phyloP scores from a whole-genome alignment of 441 rosid species.

The Brassica hybrid region DNA sequence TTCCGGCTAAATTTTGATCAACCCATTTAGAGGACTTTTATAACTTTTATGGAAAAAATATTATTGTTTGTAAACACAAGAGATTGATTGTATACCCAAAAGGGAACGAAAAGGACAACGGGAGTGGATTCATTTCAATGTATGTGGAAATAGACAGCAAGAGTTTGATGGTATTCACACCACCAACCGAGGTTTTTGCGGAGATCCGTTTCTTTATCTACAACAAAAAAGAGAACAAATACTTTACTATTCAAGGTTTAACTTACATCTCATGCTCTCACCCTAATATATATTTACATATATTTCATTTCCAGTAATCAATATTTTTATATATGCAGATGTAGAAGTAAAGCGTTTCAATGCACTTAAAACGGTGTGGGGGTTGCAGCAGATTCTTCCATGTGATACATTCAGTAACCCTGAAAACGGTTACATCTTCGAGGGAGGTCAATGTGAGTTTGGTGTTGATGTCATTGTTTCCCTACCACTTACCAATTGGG shows the following conservation, averaged over 20 bases:
- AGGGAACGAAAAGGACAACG: constrained; percentile 15
- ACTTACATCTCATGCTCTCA: neutral
- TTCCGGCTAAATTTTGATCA: too few relatives aligned
- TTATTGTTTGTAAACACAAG: neutral
- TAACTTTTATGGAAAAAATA: too few relatives aligned
- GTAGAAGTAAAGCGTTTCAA: constrained; percentile 20
- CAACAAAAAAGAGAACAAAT: constrained; percentile 21
- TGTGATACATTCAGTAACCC: constrained; percentile 8
- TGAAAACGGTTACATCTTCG: constrained; percentile 8
- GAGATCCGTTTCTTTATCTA: constrained; percentile 20
- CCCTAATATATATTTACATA: neutral
- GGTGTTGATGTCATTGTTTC: constrained; percentile 32
- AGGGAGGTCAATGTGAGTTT: constrained; percentile 28
- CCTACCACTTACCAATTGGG: constrained; percentile 7
- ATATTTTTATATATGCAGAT: neutral
- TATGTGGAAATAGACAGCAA: constrained; percentile 27
- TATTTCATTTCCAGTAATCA: neutral
- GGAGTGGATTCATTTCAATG: constrained; percentile 26
- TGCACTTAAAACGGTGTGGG: constrained; percentile 9
- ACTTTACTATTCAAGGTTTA: constrained; percentile 19
- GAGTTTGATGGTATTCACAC: neutral
- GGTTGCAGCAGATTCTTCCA: neutral
- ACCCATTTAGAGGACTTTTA: too few relatives aligned
- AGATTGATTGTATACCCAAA: constrained; percentile 27
- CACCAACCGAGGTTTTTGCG: constrained; percentile 1